Evolutionary conservation across 2,329 filamentous ascomycete genomes (phyloP), one percentile per base, ranked within the genome.

Genomic region (Diaporthe batatas): DNA sequence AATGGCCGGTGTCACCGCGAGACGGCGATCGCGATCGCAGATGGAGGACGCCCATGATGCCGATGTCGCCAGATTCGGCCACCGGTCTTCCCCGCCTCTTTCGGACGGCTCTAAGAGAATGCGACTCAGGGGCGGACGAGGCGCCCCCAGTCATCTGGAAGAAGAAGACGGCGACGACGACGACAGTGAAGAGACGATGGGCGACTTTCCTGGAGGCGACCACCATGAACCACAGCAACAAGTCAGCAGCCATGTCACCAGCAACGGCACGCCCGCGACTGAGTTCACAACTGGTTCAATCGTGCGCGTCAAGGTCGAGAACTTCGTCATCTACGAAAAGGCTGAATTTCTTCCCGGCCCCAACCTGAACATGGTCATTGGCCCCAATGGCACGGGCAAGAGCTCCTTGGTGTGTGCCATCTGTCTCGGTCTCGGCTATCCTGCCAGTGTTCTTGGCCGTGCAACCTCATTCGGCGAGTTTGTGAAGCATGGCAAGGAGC

Each of bases 381-480:
- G 96, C 0, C 96, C 96, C n/a, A 99, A 99, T 79, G 96, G 96
- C 44, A 98, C 96, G 0, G 96, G 96, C 71, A 99, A 99, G 84
- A 98, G 96, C 83, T 98, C 96, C 0, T 87, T 99, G 34, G 96
- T 99, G 55, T 99, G 96, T 83, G 96, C 96, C 57, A 97, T 99
- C 77, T 98, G 96, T 79, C 84, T 99, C 18, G 96, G 96, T 2
- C 85, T 99, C 34, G 96, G 96, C 62, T 98, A 93, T 86, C 89
- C 91, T 42, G 91, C 95, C 32, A 90, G 92, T 82, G 90, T 95
- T 78, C 88, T 99, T 21, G 96, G 96, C 21, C 92, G 96, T 74
- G 95, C 95, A 8, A 95, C 93, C 78, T 91, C 94, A 18, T 86
- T 96, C 73, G 92, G 92, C 71, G 95, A 98, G 79, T 99, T 96